A percentile compares a stretch with the other conserved stretches of the same genome.
These are phyloP conservation scores for Cladosporium oxysporum DNA, from an alignment of 2,329 filamentous ascomycete genomes.

Conservation along the genomic window DNA sequence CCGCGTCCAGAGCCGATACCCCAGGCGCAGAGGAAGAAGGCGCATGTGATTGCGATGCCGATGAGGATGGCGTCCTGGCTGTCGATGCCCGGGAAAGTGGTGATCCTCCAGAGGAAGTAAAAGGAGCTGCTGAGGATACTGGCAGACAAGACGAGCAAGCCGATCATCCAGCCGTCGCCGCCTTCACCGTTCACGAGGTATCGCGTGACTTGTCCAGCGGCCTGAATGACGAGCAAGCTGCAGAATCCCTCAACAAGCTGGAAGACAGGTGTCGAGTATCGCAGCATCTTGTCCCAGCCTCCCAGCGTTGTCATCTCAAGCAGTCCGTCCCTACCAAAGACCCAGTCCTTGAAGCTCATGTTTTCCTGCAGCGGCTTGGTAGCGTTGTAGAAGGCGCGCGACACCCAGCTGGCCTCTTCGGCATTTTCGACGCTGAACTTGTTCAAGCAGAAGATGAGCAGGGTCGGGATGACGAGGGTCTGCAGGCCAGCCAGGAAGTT, in stretches of 20 bases:
- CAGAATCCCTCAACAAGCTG: constrained; percentile 96
- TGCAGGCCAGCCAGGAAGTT: constrained; percentile 73
- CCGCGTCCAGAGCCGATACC: constrained; percentile 92
- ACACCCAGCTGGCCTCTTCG: constrained; percentile 71
- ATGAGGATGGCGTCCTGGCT: constrained; percentile 92
- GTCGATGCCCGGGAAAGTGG: constrained; percentile 88
- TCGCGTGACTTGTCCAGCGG: constrained; percentile 87
- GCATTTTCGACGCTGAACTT: constrained; percentile 92
- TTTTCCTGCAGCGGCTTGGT: constrained; percentile 46
- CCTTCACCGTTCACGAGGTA: constrained; percentile 90
- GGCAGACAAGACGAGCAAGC: constrained; percentile 81
- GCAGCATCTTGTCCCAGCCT: constrained; percentile 82
- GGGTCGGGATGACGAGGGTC: constrained; percentile 79
- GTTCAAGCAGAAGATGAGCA: constrained; percentile 94
- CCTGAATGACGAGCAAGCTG: constrained; percentile 92
- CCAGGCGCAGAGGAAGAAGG: constrained; percentile 88
- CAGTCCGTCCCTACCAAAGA: constrained; percentile 83
- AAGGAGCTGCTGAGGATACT: constrained; percentile 90
- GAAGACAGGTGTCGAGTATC: constrained; percentile 91
- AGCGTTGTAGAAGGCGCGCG: constrained; percentile 53
- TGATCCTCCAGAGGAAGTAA: constrained; percentile 95
- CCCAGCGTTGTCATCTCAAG: constrained; percentile 79
- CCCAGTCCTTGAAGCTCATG: constrained; percentile 75
- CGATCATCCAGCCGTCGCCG: constrained; percentile 96
- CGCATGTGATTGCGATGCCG: constrained; percentile 87